Percentiles rank a stretch among this genome's conserved stretches.
These are phyloP conservation scores for Hygrophila difformis DNA, from an alignment of 257 asterid species.

Conservation along the genomic window DNA sequence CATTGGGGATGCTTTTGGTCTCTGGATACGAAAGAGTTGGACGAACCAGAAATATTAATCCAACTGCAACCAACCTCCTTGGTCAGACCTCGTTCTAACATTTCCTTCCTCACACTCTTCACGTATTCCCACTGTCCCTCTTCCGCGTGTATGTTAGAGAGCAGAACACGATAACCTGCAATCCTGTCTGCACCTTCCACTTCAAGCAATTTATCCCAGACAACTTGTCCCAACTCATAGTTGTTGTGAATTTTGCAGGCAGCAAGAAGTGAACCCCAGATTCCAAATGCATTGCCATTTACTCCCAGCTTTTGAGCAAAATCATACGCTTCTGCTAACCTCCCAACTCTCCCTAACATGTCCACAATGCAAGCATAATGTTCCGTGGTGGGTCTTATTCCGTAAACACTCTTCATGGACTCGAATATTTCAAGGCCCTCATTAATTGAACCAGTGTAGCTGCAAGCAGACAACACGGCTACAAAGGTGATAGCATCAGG, in stretches of 20 bases:
- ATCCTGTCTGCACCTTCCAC: constrained; percentile 36
- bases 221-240: constrained; percentile 68
- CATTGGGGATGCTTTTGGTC: constrained; percentile 44
- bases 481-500: constrained; percentile 57
- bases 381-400: constrained; percentile 52
- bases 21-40: constrained; percentile 46
- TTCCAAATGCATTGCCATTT: constrained; percentile 41
- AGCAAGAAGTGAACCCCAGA: constrained; percentile 83
- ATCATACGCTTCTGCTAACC: constrained; percentile 68
- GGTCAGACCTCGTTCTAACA: constrained; percentile 47
- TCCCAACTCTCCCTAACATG: constrained; percentile 87
- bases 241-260: constrained; percentile 66
- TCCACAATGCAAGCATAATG: constrained; percentile 78
- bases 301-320: constrained; percentile 47
- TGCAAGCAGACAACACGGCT: constrained; percentile 78
- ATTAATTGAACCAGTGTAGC: constrained; percentile 51
- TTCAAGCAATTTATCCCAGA: constrained; percentile 55
- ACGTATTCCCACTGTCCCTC: constrained; percentile 79
- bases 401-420: constrained; percentile 46
- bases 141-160: constrained; percentile 81
- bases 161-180: constrained; percentile 64
- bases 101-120: constrained; percentile 47
- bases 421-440: constrained; percentile 69
- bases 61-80: constrained; percentile 93
- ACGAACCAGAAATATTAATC: constrained; percentile 53